phyloP scores from a whole-genome alignment of 2,329 filamentous ascomycete species.

The Ceratocystiopsis brevicomis region DNA sequence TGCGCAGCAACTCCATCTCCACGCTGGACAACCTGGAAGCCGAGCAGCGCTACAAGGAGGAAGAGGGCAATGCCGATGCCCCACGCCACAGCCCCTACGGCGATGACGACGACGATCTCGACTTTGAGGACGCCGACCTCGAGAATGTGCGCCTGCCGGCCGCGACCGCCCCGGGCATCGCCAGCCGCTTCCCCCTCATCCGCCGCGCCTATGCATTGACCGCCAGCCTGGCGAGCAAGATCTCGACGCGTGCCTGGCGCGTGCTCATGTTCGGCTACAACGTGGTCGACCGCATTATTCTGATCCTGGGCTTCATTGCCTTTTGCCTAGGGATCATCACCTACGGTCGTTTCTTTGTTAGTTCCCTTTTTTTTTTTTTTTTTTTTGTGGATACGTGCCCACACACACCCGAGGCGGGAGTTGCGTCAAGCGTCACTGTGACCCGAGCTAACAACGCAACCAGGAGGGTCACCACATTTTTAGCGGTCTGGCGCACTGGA shows the following conservation, averaged over 20 bases:
- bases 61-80: slow-evolving; percentile 12
- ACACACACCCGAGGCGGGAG: not conserved
- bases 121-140: slow-evolving; percentile 20
- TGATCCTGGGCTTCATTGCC: slow-evolving; percentile 59
- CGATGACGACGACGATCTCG: slow-evolving; percentile 26
- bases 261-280: slow-evolving; percentile 42
- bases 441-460: not conserved
- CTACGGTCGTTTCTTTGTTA: slow-evolving; percentile 69
- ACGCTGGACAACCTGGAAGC: slow-evolving; percentile 30
- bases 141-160: slow-evolving; percentile 19
- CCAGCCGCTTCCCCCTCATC: slow-evolving; percentile 21
- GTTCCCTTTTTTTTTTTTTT: slow-evolving; percentile 16
- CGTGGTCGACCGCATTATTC: slow-evolving; percentile 54
- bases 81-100: slow-evolving; percentile 20
- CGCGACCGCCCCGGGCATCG: slow-evolving; percentile 20
- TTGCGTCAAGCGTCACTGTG: too few relatives aligned
- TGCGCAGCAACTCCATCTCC: slow-evolving; percentile 46
- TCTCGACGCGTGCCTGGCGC: slow-evolving; percentile 37
- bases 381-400: not conserved
- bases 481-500: slow-evolving; percentile 76
- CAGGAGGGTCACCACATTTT: slow-evolving; percentile 53
- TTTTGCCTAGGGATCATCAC: slow-evolving; percentile 55
- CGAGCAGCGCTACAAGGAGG: slow-evolving; percentile 25
- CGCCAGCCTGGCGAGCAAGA: slow-evolving; percentile 32
- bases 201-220: slow-evolving; percentile 22